A percentile compares a stretch with the other conserved stretches of the same genome.
Conservation (phyloP, 1,284 basidiomycete genomes). For the Ceratobasidium sp. region DNA sequence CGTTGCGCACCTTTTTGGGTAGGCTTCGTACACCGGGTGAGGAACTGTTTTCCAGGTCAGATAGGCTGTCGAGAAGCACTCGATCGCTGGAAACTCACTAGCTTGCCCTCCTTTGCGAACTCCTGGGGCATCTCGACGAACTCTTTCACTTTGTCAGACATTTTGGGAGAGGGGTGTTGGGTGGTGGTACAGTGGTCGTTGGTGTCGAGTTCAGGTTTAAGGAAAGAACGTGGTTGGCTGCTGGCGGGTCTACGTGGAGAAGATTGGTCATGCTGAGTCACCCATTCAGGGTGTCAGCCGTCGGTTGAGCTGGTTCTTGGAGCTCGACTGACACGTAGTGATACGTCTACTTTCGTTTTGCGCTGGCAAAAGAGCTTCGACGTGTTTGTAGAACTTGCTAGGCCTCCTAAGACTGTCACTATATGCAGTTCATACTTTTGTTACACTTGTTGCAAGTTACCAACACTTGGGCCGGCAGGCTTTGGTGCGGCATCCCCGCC, state of each 20-base stretch:
- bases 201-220: constrained; percentile 9
- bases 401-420: too few species aligned
- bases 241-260: constrained; percentile 44
- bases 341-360: too few species aligned
- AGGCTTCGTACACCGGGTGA: constrained; percentile 98
- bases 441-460: too few species aligned
- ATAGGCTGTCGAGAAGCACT: neutral
- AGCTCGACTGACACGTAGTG: constrained; percentile 11
- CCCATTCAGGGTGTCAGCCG: neutral
- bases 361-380: too few species aligned
- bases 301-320: too few species aligned
- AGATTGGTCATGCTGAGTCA: constrained; percentile 10
- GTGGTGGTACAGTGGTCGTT: constrained; percentile 16
- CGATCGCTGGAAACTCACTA: constrained; percentile 67
- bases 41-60: constrained; percentile 71
- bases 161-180: constrained; percentile 54
- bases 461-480: too few species aligned
- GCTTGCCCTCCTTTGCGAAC: constrained; percentile 93
- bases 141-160: constrained; percentile 93
- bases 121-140: constrained; percentile 92
- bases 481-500: too few species aligned
- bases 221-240: constrained; percentile 39
- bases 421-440: too few species aligned
- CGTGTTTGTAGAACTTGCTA: too few species aligned
- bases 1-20: constrained; percentile 84